Evolutionary conservation across 371 early-diverging fungal species (phyloP), one percentile per base, ranked within the genome.

Genomic region (Syncephalastrum racemosum): DNA sequence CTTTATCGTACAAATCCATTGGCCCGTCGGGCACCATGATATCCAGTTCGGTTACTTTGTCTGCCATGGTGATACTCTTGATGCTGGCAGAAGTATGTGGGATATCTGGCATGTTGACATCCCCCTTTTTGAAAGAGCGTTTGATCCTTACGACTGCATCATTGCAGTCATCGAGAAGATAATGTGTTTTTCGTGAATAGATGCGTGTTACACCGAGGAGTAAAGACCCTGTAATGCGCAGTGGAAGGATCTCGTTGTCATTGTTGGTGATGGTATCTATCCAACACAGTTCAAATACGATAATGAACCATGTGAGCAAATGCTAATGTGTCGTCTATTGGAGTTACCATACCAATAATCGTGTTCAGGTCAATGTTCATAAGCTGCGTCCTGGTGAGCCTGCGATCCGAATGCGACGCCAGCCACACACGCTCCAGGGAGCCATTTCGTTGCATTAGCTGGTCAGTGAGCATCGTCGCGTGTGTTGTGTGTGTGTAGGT

Each of bases 151-250:
- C 77, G 24, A 96, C 73, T 0, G 99, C 98, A 58, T 97, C 98
- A 67, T 90, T 93, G 75, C 99, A 98, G 67, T 99, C 99, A 63
- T 98, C 99, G 5, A 98, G 82, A 46, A 99, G 79, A 64, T 98
- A 97, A 46, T 87, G 87, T 4, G 99, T 93, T 77, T 99, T 98
- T 51, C 97, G 86, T 3, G 96, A 96, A 78, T 94, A 96, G 64
- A 99, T 98, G 45, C 91, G 85, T 1, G 90, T 92, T 6, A 99
- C 96, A 54, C 99, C 99, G 4, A 99, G 84, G 31, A 99, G 81
- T 31, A 99, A 82, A 71, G 98, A 99, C 3, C 99, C 99, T 7
- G 96, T 92, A 20, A 98, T 83, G 50, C 99, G 91, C 50, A 99
- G 76, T 1, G 98, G 93, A 70, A 96, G 81, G 12, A 94, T 94